A percentile compares a stretch with the other conserved stretches of the same genome.
phyloP scores from a whole-genome alignment of 805 yeast species.

The Isabelozyma pseudorhagii region DNA sequence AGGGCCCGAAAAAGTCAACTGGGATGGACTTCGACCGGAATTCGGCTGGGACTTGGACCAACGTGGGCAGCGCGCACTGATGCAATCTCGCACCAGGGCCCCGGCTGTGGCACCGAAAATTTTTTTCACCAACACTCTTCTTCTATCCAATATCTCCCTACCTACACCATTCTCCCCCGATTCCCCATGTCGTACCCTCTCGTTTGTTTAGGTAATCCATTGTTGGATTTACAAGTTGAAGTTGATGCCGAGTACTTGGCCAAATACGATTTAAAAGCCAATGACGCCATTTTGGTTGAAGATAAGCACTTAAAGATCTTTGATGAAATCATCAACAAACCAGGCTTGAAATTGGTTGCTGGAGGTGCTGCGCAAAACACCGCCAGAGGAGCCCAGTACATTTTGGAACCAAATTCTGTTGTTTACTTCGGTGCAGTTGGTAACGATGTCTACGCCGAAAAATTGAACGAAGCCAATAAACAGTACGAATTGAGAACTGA shows the following conservation, averaged over 20 bases:
- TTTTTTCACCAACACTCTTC: too few species aligned
- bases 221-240: slow-evolving; percentile 81
- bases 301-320: slow-evolving; percentile 83
- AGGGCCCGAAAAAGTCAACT: too few species aligned
- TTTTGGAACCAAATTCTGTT: slow-evolving; percentile 77
- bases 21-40: too few species aligned
- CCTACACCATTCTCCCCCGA: too few species aligned
- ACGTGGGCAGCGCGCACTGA: too few species aligned
- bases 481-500: slow-evolving; percentile 84
- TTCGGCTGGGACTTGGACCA: too few species aligned
- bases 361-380: slow-evolving; percentile 99
- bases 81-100: too few species aligned
- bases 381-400: slow-evolving; percentile 96
- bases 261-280: slow-evolving; percentile 81
- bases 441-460: slow-evolving; percentile 80
- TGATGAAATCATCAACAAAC: slow-evolving; percentile 65
- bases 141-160: too few species aligned
- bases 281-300: slow-evolving; percentile 90
- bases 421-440: slow-evolving; percentile 97
- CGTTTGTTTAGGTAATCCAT: slow-evolving; percentile 89
- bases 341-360: slow-evolving; percentile 72
- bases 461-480: slow-evolving; percentile 76
- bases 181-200: slow-evolving; percentile 57
- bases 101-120: too few species aligned
- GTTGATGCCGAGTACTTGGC: slow-evolving; percentile 65